Conservation (phyloP, 495 filamentous ascomycete genomes). For the Jackrogersella multiformis region DNA sequence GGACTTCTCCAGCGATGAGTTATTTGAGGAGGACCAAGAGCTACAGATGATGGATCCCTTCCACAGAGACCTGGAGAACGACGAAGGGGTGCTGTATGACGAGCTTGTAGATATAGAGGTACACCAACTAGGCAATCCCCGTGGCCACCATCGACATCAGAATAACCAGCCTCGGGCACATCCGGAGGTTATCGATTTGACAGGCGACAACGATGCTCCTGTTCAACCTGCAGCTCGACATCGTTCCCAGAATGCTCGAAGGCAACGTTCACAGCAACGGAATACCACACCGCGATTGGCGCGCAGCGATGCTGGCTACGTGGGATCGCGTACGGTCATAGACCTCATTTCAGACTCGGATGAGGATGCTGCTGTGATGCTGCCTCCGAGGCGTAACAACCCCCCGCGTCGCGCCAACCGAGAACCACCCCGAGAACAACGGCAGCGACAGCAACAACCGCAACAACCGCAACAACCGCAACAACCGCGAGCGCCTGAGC, state of each 20-base stretch:
- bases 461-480: not conserved
- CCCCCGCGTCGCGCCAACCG: not conserved
- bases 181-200: constrained; percentile 53
- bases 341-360: constrained; percentile 46
- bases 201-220: constrained; percentile 48
- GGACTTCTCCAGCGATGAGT: too few species aligned
- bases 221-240: constrained; percentile 9
- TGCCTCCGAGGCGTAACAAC: constrained; percentile 13
- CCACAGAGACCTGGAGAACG: too few species aligned
- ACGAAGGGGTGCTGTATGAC: constrained; percentile 25
- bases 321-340: constrained; percentile 43
- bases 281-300: constrained; percentile 49
- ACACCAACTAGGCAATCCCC: not conserved
- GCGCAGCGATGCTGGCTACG: constrained; percentile 54
- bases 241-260: constrained; percentile 39
- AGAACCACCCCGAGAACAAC: not conserved
- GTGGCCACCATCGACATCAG: constrained; percentile 9
- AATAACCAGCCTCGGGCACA: constrained; percentile 19
- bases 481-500: too few species aligned
- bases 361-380: constrained; percentile 28
- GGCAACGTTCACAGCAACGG: constrained; percentile 46
- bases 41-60: too few species aligned
- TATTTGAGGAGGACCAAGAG: not conserved
- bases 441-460: not conserved
- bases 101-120: constrained; percentile 45